Conservation (phyloP, 2,329 filamentous ascomycete species). For the Diplodia seriata region DNA sequence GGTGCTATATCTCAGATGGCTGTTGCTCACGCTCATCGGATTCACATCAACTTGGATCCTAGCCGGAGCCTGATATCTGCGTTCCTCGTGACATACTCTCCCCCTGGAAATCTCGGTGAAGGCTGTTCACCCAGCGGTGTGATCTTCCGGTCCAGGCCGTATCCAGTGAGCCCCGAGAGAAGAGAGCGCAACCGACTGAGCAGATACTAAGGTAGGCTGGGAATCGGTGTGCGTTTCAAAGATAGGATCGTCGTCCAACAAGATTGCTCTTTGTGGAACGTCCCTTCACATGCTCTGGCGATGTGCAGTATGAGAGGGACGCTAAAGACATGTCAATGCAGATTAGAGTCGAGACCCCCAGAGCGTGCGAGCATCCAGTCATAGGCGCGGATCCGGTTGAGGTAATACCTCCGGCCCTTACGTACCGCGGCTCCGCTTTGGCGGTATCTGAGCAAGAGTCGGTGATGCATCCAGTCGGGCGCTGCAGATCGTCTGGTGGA, state of each 20-base stretch:
- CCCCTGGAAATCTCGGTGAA: too few species aligned
- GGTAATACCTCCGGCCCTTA: not conserved
- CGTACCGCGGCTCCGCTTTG: not conserved
- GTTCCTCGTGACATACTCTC: too few species aligned
- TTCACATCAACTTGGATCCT: not conserved
- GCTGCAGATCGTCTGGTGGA: slow-evolving; percentile 9
- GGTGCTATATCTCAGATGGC: not conserved
- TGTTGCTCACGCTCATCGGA: not conserved
- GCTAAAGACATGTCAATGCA: not conserved
- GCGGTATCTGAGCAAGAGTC: slow-evolving; percentile 15
- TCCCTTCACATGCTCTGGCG: not conserved
- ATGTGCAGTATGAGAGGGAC: not conserved
- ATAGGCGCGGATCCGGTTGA: not conserved
- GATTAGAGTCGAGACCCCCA: not conserved
- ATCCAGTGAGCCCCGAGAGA: too few species aligned
- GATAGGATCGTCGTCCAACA: not conserved
- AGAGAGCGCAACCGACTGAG: not conserved
- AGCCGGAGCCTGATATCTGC: not conserved
- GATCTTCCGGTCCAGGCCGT: too few species aligned
- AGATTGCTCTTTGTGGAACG: not conserved
- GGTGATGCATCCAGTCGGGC: not conserved
- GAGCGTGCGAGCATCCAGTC: not conserved
- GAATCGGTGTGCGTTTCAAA: not conserved
- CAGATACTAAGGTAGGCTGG: not conserved
- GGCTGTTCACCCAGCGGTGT: too few species aligned